Percentiles rank a stretch among this genome's conserved stretches.
Evolutionary conservation across 2,329 filamentous ascomycete genomes (phyloP).

Genomic region (Penicillium italicum): DNA sequence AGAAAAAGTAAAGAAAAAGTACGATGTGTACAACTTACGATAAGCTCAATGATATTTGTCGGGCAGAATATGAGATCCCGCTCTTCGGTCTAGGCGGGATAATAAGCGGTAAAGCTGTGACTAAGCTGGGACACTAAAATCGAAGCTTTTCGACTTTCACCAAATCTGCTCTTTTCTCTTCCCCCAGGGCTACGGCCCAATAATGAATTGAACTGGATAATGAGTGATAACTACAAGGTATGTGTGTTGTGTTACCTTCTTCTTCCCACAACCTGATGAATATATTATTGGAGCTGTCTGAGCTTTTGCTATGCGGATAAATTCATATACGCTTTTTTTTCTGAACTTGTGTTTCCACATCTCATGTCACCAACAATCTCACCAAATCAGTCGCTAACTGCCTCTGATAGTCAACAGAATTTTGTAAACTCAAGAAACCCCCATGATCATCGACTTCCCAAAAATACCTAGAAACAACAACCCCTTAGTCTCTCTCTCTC

Average conservation of each 20-base stretch:
- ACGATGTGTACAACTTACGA: neutral
- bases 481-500: constrained; percentile 3
- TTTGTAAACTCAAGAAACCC: constrained; percentile 35
- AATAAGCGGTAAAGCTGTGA: neutral
- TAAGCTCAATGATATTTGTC: neutral
- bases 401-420: constrained; percentile 29
- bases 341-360: constrained; percentile 20
- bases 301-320: constrained; percentile 58
- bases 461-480: constrained; percentile 8
- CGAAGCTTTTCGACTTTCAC: neutral
- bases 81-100: neutral
- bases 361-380: neutral
- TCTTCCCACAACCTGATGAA: constrained; percentile 51
- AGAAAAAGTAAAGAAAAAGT: neutral
- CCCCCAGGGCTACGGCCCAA: constrained; percentile 33
- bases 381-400: constrained; percentile 25
- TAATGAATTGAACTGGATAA: constrained; percentile 23
- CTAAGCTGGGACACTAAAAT: constrained; percentile 22
- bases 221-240: constrained; percentile 32
- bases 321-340: constrained; percentile 52
- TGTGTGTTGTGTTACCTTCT: constrained; percentile 8
- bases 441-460: constrained; percentile 27
- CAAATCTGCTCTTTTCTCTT: constrained; percentile 14
- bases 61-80: neutral
- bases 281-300: constrained; percentile 76